Evolutionary conservation across 1,139 yeast genomes (phyloP).

Genomic region (Magnusiomyces fungicola): DNA sequence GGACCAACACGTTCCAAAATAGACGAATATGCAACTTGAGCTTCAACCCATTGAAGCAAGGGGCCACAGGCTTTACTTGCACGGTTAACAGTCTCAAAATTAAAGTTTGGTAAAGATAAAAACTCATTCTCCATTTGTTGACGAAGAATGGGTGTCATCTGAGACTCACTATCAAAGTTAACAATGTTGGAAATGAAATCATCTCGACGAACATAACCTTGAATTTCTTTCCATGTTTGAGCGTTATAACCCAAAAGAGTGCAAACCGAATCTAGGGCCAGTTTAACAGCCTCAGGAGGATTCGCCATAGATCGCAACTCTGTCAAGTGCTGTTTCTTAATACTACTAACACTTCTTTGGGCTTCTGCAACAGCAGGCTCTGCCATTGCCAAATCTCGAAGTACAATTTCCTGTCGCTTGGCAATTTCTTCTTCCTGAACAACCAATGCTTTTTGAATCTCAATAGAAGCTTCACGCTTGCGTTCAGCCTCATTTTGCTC

Average conservation of each 20-base stretch:
- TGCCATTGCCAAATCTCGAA: conserved; percentile 59
- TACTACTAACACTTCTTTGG: conserved; percentile 77
- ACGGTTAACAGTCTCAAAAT: conserved; percentile 66
- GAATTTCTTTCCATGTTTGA: conserved; percentile 74
- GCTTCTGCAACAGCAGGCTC: conserved; percentile 87
- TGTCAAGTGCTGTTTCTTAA: conserved; percentile 85
- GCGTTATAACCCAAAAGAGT: conserved; percentile 67
- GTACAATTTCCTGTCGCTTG: conserved; percentile 48
- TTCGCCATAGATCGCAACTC: conserved; percentile 84
- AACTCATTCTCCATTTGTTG: conserved; percentile 52
- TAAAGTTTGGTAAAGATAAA: conserved; percentile 57
- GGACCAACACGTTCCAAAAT: conserved; percentile 73
- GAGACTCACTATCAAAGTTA: conserved; percentile 56
- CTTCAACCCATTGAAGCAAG: conserved; percentile 78
- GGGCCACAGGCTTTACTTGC: conserved; percentile 98
- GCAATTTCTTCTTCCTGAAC: conserved; percentile 59
- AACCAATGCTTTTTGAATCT: conserved; percentile 62
- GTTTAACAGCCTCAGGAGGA: conserved; percentile 84
- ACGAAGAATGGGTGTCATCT: conserved; percentile 48
- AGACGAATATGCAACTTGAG: conserved; percentile 66
- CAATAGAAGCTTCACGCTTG: conserved; percentile 76
- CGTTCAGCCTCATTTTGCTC: conserved; percentile 93
- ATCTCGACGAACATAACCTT: conserved; percentile 69
- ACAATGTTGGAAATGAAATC: conserved; percentile 85
- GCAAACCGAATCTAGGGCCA: conserved; percentile 86